These are phyloP conservation scores for Ceratocystis smalleyi DNA, from an alignment of 2,329 filamentous ascomycete genomes.

Conservation along the genomic window DNA sequence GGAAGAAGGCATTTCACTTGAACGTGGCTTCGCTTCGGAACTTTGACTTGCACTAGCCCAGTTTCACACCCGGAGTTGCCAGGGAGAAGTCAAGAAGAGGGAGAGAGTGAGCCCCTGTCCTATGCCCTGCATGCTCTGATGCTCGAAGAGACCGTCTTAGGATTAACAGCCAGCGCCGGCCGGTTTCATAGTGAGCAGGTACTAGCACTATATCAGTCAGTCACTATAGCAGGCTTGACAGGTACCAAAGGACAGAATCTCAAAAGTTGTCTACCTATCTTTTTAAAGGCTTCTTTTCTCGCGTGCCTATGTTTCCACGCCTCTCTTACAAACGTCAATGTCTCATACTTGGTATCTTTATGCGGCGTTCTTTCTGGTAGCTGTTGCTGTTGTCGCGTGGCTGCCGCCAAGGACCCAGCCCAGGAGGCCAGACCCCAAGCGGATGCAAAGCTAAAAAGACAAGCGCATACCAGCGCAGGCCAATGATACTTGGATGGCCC, in stretches of 20 bases:
- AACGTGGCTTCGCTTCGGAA: neutral
- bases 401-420: neutral
- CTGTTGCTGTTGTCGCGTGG: neutral
- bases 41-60: neutral
- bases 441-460: neutral
- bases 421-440: neutral
- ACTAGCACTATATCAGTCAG: neutral
- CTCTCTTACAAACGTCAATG: neutral
- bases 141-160: too few species aligned
- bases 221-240: neutral
- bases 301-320: neutral
- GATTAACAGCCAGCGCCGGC: neutral
- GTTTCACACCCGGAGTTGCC: neutral
- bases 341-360: neutral
- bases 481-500: too few species aligned
- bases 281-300: neutral
- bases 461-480: neutral
- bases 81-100: neutral
- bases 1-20: neutral
- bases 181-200: neutral
- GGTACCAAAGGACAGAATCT: neutral
- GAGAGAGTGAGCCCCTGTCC: neutral
- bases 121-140: too few species aligned
- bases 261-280: neutral
- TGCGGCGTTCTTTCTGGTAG: neutral